Conservation (phyloP, 1,284 basidiomycete genomes). For the Exobasidium rhododendri region DNA sequence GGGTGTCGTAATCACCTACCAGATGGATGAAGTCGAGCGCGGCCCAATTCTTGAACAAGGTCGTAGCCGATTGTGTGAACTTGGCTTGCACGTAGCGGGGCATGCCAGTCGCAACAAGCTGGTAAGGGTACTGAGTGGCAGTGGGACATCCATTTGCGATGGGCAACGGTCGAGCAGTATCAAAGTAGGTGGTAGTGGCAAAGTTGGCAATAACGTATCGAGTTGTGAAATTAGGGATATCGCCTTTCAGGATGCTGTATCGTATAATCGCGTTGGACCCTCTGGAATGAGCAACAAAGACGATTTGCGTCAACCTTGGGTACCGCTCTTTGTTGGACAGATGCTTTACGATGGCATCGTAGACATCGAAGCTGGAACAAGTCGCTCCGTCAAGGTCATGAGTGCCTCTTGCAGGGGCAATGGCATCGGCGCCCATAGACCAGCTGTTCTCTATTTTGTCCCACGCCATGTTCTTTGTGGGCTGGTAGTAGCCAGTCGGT, state of each 20-base stretch:
- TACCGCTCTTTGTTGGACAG: not conserved
- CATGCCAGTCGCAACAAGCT: not conserved
- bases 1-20: slow-evolving; percentile 26
- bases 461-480: not conserved
- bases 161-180: not conserved
- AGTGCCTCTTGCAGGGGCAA: not conserved
- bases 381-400: not conserved
- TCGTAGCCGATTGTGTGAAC: not conserved
- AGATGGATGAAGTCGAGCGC: slow-evolving; percentile 4
- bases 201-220: slow-evolving; percentile 1
- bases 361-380: not conserved
- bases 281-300: slow-evolving; percentile 1
- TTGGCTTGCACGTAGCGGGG: not conserved
- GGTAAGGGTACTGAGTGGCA: not conserved
- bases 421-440: slow-evolving; percentile 1
- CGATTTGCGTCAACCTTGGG: not conserved
- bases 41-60: not conserved
- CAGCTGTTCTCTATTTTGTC: not conserved
- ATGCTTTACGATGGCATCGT: not conserved
- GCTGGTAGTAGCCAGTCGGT: not conserved
- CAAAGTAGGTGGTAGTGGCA: not conserved
- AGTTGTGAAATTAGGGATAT: not conserved
- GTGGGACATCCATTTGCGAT: not conserved
- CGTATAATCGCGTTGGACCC: not conserved
- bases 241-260: not conserved